These are phyloP conservation scores for Phialocephala subalpina DNA, from an alignment of 2,329 filamentous ascomycete genomes.

Conservation along the genomic window DNA sequence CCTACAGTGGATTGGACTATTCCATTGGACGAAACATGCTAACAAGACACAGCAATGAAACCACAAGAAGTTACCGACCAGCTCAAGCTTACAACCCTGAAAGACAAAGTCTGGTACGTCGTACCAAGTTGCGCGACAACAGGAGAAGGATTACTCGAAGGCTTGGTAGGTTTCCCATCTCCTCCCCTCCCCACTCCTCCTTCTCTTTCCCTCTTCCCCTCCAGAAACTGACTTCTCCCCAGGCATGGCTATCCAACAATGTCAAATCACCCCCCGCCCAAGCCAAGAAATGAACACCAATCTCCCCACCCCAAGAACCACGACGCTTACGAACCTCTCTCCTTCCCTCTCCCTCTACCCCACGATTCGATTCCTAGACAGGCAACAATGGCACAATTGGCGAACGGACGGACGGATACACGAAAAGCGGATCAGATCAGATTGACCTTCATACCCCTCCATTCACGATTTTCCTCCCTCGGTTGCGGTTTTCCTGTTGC, in stretches of 20 bases:
- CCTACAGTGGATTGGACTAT: background rate
- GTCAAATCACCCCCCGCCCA: constrained; percentile 68
- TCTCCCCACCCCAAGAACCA: background rate
- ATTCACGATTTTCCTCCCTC: background rate
- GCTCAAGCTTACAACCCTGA: constrained; percentile 78
- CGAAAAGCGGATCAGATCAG: background rate
- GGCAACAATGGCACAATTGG: constrained; percentile 8
- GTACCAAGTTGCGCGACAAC: constrained; percentile 84
- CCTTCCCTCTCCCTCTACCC: background rate
- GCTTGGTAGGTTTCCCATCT: constrained; percentile 67
- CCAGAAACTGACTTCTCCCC: constrained; percentile 14
- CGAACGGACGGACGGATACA: constrained; percentile 8
- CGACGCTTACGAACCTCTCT: constrained; percentile 13
- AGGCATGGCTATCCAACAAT: constrained; percentile 84
- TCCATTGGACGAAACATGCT: constrained; percentile 12
- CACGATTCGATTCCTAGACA: constrained; percentile 9
- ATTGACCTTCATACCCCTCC: background rate
- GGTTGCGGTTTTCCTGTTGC: background rate
- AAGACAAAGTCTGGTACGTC: constrained; percentile 87
- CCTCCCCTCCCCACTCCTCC: too few relatives aligned
- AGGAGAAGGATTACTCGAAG: constrained; percentile 82
- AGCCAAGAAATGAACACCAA: constrained; percentile 35
- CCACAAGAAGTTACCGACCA: constrained; percentile 82
- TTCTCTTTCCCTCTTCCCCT: background rate
- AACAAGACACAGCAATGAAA: constrained; percentile 68